Evolutionary conservation across 2,329 filamentous ascomycete species (phyloP).

Genomic region (Colletotrichum chlorophyti): DNA sequence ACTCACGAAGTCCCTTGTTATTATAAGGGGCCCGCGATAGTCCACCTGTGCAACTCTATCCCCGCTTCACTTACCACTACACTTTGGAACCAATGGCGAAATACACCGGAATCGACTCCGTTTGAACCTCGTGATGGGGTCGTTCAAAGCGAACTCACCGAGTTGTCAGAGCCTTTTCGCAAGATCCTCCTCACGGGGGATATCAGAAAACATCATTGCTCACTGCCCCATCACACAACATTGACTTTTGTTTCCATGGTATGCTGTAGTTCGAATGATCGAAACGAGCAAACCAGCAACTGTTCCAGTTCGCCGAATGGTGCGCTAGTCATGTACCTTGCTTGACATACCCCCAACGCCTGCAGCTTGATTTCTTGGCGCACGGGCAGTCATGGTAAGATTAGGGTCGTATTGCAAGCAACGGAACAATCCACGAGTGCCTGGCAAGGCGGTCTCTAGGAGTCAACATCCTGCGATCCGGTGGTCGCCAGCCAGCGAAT

Average conservation of each 20-base stretch:
- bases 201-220: too few relatives aligned
- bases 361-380: constrained; percentile 3
- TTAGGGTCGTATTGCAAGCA: constrained; percentile 16
- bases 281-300: not conserved
- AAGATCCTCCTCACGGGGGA: too few relatives aligned
- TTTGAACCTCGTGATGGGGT: not conserved
- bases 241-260: not conserved
- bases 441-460: constrained; percentile 5
- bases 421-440: not conserved
- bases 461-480: not conserved
- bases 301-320: not conserved
- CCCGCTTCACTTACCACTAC: constrained; percentile 6
- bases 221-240: not conserved
- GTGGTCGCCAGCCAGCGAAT: not conserved
- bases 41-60: constrained; percentile 24
- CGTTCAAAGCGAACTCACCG: not conserved
- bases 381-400: constrained; percentile 9
- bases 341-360: not conserved
- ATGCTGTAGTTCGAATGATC: not conserved
- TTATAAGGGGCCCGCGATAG: constrained; percentile 25
- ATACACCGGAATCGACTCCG: not conserved
- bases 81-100: not conserved
- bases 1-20: constrained; percentile 12
- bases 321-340: constrained; percentile 27
- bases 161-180: too few relatives aligned